Percentiles rank a stretch among this genome's conserved stretches.
These are phyloP conservation scores for Mytilinidion resinicola DNA, from an alignment of 495 filamentous ascomycete genomes.

Conservation along the genomic window DNA sequence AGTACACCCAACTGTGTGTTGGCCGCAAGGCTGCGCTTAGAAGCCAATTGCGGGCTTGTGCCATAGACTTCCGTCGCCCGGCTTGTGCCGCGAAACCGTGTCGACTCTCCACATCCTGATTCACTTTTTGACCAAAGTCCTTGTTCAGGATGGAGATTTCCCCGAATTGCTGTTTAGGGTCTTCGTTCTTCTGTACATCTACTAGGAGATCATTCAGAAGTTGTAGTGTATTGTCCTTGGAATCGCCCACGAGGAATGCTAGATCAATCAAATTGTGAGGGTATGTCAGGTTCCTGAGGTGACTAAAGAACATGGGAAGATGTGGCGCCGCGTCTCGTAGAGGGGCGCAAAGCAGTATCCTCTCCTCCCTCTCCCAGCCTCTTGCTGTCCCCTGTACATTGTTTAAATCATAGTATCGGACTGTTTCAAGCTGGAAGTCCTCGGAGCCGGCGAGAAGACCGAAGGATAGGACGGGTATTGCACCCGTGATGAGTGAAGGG, in stretches of 20 bases:
- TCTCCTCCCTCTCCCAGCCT: slow-evolving; percentile 92
- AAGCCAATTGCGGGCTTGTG: slow-evolving; percentile 95
- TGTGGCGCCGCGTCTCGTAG: slow-evolving; percentile 90
- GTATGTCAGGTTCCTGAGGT: slow-evolving; percentile 94
- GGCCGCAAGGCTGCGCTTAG: slow-evolving; percentile 88
- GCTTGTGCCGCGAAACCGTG: slow-evolving; percentile 98
- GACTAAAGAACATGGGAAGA: slow-evolving; percentile 96
- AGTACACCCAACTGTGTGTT: slow-evolving; percentile 98
- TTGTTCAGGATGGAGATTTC: slow-evolving; percentile 98
- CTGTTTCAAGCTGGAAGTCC: slow-evolving; percentile 79
- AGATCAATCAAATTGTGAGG: slow-evolving; percentile 94
- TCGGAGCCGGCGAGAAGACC: slow-evolving; percentile 61
- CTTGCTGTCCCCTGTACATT: slow-evolving; percentile 81
- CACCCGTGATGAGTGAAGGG: slow-evolving; percentile 61
- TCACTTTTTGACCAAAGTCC: slow-evolving; percentile 97
- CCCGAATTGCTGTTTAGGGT: slow-evolving; percentile 77
- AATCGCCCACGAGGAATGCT: slow-evolving; percentile 96
- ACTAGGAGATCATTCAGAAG: slow-evolving; percentile 67
- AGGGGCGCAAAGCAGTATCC: slow-evolving; percentile 91
- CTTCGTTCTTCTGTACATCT: slow-evolving; percentile 71
- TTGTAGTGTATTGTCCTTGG: slow-evolving; percentile 81
- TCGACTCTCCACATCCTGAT: slow-evolving; percentile 94
- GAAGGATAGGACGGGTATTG: slow-evolving; percentile 58
- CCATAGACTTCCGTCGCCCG: slow-evolving; percentile 90
- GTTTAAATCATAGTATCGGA: slow-evolving; percentile 92